Percentiles rank a stretch among this genome's conserved stretches.
Evolutionary conservation across 345 rosid genomes (phyloP).

Genomic region (Citrus mangshanensis): DNA sequence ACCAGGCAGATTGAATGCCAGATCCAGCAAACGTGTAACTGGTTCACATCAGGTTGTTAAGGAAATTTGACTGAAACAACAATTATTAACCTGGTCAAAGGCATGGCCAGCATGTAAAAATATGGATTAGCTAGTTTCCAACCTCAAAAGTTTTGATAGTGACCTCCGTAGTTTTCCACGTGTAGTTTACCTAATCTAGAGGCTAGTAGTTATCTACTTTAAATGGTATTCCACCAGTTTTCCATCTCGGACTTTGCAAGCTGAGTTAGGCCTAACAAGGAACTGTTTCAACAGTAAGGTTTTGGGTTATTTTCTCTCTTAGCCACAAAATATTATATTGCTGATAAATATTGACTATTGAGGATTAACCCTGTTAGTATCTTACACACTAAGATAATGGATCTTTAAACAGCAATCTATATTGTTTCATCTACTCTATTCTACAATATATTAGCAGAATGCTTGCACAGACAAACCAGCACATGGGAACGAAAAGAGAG

Average conservation of each 20-base stretch:
- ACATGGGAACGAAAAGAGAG: background rate
- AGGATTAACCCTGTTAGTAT: background rate
- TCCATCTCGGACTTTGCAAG: slow-evolving; percentile 24
- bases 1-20: slow-evolving; percentile 21
- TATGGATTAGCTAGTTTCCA: slow-evolving; percentile 25
- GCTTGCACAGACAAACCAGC: background rate
- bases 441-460: background rate
- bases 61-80: slow-evolving; percentile 23
- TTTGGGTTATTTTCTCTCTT: slow-evolving; percentile 9
- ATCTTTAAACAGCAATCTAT: background rate
- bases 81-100: slow-evolving; percentile 39
- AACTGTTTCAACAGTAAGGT: slow-evolving; percentile 15
- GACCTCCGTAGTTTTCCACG: slow-evolving; percentile 69
- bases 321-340: background rate
- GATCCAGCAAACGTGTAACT: slow-evolving; percentile 20
- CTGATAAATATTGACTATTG: background rate
- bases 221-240: slow-evolving; percentile 41
- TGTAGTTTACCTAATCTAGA: slow-evolving; percentile 66
- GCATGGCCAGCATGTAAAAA: slow-evolving; percentile 11
- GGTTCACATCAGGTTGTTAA: slow-evolving; percentile 35
- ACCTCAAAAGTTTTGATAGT: slow-evolving; percentile 34
- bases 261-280: slow-evolving; percentile 49
- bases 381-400: background rate
- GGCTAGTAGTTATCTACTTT: slow-evolving; percentile 39
- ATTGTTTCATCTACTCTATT: background rate